Evolutionary conservation across 352 stramenopile genomes (phyloP), one percentile per base, ranked within the genome.

Genomic region (Pythium apleroticum): DNA sequence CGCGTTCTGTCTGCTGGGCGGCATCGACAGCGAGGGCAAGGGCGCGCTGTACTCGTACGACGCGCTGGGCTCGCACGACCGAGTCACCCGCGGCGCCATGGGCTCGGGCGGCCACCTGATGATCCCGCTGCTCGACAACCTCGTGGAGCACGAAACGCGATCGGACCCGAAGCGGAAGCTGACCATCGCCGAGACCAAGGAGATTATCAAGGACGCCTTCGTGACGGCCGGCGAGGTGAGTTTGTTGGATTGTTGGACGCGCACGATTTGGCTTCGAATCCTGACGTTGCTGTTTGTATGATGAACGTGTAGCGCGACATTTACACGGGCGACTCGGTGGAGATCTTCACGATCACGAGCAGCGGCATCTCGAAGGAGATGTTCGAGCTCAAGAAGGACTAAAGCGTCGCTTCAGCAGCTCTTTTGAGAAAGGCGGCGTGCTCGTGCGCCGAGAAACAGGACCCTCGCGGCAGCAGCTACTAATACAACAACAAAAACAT

Each of bases 131-230:
- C 86, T 99, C 52, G 97, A 99, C 83, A 99, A 99, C 83, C 69
- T 98, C 33, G 96, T 99, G 60, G 87, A 93, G 50, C 91, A 98
- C 63, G 74, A 91, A 57, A 80, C 75, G n/a, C 89, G 97, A 69
- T 77, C 86, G 35, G 95, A 99, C 81, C 81, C 92, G 12, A 98
- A 98, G 76, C 78, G 84, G 52, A 84, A 94, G 31, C 80, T 98
- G 31, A 88, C 84, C 31, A 74, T 90, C 24, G 89, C 97, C 57
- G 94, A 86, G 76, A 92, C 97, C 37, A 97, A 99, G 71, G 89
- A 98, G 71, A 97, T 99, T 73, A 96, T 99, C 69, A 99, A 99
- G 86, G 97, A 99, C 73, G 92, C 92, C 14, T 99, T 99, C 76
- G 86, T 99, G 65, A 98, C 96, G 39, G 97, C 96, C 63, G 96